A percentile compares a stretch with the other conserved stretches of the same genome.
Conservation (phyloP, 179 eudicot species). For the Gypsophila paniculata region DNA sequence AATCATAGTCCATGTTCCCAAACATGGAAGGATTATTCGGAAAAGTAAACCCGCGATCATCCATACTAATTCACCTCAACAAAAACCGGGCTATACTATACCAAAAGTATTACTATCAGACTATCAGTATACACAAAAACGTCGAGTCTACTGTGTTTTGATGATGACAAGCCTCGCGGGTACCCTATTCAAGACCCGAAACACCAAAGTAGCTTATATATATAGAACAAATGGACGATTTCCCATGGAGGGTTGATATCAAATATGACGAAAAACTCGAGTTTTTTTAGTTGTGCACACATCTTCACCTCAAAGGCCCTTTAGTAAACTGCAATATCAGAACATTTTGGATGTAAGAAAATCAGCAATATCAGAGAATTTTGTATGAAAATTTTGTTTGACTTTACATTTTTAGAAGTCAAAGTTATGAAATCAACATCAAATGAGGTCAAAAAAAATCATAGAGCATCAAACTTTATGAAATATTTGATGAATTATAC, state of each 20-base stretch:
- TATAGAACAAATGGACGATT: constrained; percentile 45
- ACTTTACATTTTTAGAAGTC: constrained; percentile 25
- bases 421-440: constrained; percentile 19
- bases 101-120: not conserved
- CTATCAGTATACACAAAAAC: not conserved
- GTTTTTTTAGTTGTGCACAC: constrained; percentile 31
- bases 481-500: constrained; percentile 5
- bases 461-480: constrained; percentile 25
- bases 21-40: constrained; percentile 36
- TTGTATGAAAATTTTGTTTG: no score
- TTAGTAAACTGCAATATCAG: constrained; percentile 43
- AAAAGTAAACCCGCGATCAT: constrained; percentile 44
- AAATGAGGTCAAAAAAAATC: constrained; percentile 20
- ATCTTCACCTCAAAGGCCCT: constrained; percentile 42
- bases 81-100: not conserved
- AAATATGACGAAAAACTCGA: constrained; percentile 32
- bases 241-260: constrained; percentile 46
- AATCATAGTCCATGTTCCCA: constrained; percentile 48
- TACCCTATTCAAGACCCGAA: constrained; percentile 38
- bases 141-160: constrained; percentile 5
- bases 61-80: constrained; percentile 35
- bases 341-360: constrained; percentile 7
- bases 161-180: constrained; percentile 3
- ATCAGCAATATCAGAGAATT: not conserved
- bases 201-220: constrained; percentile 45